phyloP scores from a whole-genome alignment of 345 rosid species.

The Salix suchowensis region DNA sequence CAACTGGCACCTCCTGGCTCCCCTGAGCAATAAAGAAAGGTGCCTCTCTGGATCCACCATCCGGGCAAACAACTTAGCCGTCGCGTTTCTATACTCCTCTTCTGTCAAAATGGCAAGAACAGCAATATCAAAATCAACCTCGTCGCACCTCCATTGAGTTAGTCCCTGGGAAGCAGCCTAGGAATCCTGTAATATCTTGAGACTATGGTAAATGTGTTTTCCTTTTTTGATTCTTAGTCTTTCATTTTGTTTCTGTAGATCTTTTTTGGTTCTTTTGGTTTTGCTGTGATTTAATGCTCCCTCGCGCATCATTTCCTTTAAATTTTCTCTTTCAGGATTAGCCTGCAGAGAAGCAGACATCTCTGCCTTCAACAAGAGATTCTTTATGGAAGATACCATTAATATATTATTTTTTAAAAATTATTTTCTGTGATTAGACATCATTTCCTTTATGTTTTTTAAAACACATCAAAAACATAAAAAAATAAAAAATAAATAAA shows the following conservation, averaged over 20 bases:
- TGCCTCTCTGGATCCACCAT: too few species aligned
- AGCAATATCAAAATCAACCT: slow-evolving; percentile 86
- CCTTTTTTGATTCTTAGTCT: not conserved
- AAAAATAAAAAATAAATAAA: too few species aligned
- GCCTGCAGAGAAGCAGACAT: slow-evolving; percentile 15
- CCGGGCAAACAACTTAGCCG: slow-evolving; percentile 66
- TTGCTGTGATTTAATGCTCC: not conserved
- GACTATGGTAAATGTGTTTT: slow-evolving; percentile 23
- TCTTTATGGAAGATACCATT: slow-evolving; percentile 30
- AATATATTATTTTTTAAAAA: not conserved
- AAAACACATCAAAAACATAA: too few species aligned
- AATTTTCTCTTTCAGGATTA: slow-evolving; percentile 36
- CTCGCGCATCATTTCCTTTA: not conserved
- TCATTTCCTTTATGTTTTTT: too few species aligned
- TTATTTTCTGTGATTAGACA: too few species aligned
- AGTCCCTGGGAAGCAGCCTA: too few species aligned
- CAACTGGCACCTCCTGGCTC: too few species aligned
- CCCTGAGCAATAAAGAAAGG: too few species aligned
- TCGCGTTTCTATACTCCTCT: slow-evolving; percentile 74
- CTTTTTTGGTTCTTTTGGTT: not conserved
- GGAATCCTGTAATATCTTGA: slow-evolving; percentile 22
- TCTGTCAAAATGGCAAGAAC: slow-evolving; percentile 79
- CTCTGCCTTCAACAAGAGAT: slow-evolving; percentile 17
- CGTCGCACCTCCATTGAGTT: slow-evolving; percentile 63
- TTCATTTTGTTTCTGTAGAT: not conserved